A percentile compares a stretch with the other conserved stretches of the same genome.
These are phyloP conservation scores for Marasmius tenuissimus DNA, from an alignment of 1,284 basidiomycete genomes.

Conservation along the genomic window DNA sequence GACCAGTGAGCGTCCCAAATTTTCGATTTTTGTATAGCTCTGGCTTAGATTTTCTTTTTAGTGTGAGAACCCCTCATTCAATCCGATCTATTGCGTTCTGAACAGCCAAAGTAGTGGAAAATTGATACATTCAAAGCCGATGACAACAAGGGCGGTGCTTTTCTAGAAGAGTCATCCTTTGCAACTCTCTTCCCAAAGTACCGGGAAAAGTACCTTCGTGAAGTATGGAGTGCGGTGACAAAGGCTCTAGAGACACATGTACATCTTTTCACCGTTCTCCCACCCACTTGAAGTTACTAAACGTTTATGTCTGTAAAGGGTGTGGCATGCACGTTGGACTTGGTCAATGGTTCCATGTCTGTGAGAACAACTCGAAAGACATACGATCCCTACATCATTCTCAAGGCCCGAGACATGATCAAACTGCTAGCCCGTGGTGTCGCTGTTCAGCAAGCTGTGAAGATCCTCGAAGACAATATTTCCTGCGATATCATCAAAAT, in stretches of 20 bases:
- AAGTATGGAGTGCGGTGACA: constrained; percentile 95
- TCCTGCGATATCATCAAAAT: constrained; percentile 99
- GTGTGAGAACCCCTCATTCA: constrained; percentile 28
- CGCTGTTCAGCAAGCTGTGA: constrained; percentile 80
- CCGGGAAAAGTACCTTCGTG: constrained; percentile 93
- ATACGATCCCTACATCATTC: constrained; percentile 93
- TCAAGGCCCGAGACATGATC: constrained; percentile 95
- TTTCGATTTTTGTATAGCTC: constrained; percentile 5
- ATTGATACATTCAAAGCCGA: constrained; percentile 73
- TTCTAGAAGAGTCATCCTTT: constrained; percentile 95
- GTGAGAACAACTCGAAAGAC: constrained; percentile 97
- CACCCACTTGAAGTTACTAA: background rate
- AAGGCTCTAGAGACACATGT: constrained; percentile 83
- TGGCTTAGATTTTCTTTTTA: constrained; percentile 14
- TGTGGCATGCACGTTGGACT: constrained; percentile 88
- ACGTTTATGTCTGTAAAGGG: constrained; percentile 48
- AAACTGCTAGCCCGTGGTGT: constrained; percentile 95
- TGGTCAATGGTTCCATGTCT: constrained; percentile 97
- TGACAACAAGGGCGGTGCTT: constrained; percentile 82
- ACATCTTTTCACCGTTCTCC: constrained; percentile 18
- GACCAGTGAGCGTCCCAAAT: constrained; percentile 75
- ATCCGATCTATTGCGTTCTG: background rate
- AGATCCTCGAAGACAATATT: constrained; percentile 87
- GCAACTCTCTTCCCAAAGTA: constrained; percentile 99
- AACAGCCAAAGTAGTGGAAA: constrained; percentile 71